Evolutionary conservation across 345 rosid genomes (phyloP), one percentile per base, ranked within the genome.

Genomic region (Eucalyptus cloeziana): DNA sequence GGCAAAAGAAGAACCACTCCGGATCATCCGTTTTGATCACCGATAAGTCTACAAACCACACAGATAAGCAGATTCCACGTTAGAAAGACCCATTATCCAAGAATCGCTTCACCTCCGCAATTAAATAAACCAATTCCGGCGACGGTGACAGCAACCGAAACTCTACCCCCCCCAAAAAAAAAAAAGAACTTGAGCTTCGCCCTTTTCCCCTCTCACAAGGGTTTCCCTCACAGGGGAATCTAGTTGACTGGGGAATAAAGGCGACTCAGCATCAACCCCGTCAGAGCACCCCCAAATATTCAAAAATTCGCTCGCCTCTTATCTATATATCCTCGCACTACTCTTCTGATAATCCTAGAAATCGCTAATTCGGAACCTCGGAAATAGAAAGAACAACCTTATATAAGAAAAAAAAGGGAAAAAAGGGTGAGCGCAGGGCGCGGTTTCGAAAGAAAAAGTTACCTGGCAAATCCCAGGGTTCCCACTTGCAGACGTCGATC

Each of bases 381-480:
- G 85, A 40, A 8, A 76, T 21, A 71, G 30, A n/a, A 8, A n/a
- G 7, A 30, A 15, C 58, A 49, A 62, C 40, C 80, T 51, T 2
- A 22, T 2, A 22, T 3, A 10, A 31, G 22, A 40, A 40, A 11
- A 17, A 69, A 16, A 17, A 27, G 7, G 7, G 6, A 27, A 62
- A 24, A 62, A 62, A 62, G 17, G 71, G 33, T 13, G 71, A 13
- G 71, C 67, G 67, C 67, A 52, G 58, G 8, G 58, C 58, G 62
- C 30, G n/a, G 33, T 62, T 62, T 13, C 69, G 15, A 87, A 37
- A 83, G 62, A 44, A 86, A 67, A 86, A 87, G 86, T 27, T 88
- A 95, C 98, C 95, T 86, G 99, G 98, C 87, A 97, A 94, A 92
- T 97, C 99, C 99, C 99, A 97, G 83, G 99, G 99, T 91, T 97